Evolutionary conservation across 805 yeast species (phyloP).

Genomic region (Candida ulmi): DNA sequence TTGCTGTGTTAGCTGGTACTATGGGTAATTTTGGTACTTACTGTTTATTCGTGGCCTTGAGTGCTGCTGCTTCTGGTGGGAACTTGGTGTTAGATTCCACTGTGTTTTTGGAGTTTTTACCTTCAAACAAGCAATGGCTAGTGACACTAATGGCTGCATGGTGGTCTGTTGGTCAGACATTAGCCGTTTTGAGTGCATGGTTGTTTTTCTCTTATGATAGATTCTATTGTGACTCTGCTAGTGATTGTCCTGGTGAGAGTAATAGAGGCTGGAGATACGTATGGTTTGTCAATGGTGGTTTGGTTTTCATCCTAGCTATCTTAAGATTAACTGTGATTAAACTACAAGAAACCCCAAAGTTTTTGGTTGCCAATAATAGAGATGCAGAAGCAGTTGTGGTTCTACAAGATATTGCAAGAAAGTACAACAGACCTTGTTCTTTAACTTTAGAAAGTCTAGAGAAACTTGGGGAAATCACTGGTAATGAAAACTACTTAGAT

Average conservation of each 20-base stretch:
- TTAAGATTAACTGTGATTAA: slow-evolving; percentile 37
- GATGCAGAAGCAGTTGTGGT: slow-evolving; percentile 42
- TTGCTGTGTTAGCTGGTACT: slow-evolving; percentile 44
- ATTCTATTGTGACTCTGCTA: slow-evolving; percentile 38
- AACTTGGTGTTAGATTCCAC: slow-evolving; percentile 46
- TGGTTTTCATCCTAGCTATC: slow-evolving; percentile 41
- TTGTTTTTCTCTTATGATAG: slow-evolving; percentile 39
- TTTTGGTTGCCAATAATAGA: slow-evolving; percentile 41
- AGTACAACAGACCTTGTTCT: slow-evolving; percentile 34
- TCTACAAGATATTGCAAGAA: slow-evolving; percentile 38
- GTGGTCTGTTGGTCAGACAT: slow-evolving; percentile 55
- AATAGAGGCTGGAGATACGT: slow-evolving; percentile 57
- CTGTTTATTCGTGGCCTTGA: slow-evolving; percentile 38
- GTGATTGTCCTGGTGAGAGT: slow-evolving; percentile 32
- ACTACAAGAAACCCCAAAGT: slow-evolving; percentile 49
- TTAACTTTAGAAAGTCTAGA: slow-evolving; percentile 41
- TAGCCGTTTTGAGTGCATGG: slow-evolving; percentile 43
- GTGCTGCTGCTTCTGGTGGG: slow-evolving; percentile 45
- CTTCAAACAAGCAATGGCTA: slow-evolving; percentile 42
- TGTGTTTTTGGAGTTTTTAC: slow-evolving; percentile 43
- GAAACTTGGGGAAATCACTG: slow-evolving; percentile 37
- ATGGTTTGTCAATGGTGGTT: slow-evolving; percentile 45
- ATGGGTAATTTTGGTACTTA: slow-evolving; percentile 42
- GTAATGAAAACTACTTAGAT: slow-evolving; percentile 19
- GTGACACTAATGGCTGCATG: slow-evolving; percentile 45